Evolutionary conservation across 2,329 filamentous ascomycete genomes (phyloP).

Genomic region (Pseudogymnoascus sp.): DNA sequence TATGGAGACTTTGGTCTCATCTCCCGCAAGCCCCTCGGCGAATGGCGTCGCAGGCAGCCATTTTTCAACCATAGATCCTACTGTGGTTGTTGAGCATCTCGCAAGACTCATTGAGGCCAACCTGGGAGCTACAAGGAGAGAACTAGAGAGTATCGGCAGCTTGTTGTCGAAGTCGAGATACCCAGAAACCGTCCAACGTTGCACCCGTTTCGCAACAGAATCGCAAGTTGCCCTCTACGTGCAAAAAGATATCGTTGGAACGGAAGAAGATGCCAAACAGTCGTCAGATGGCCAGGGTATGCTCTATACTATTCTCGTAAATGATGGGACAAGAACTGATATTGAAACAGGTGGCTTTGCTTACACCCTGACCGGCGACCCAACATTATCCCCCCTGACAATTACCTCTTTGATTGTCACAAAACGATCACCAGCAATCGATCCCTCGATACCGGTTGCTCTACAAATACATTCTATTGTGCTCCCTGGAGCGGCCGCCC

Average conservation of each 20-base stretch:
- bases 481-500: conserved; percentile 71
- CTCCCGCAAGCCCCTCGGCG: conserved; percentile 23
- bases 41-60: conserved; percentile 28
- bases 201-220: conserved; percentile 83
- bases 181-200: conserved; percentile 77
- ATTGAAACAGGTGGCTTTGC: conserved; percentile 29
- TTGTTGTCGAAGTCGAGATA: conserved; percentile 68
- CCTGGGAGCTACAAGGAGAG: conserved; percentile 66
- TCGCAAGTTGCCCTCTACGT: conserved; percentile 84
- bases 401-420: conserved; percentile 80
- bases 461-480: conserved; percentile 91
- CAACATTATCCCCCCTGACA: conserved; percentile 73
- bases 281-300: conserved; percentile 33
- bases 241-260: conserved; percentile 63
- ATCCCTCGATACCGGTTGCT: conserved; percentile 72
- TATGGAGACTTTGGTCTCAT: conserved; percentile 29
- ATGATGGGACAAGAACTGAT: conserved; percentile 23
- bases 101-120: conserved; percentile 64
- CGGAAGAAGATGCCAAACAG: conserved; percentile 26
- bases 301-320: conserved; percentile 13
- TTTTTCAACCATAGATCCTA: conserved; percentile 58
- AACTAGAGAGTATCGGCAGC: conserved; percentile 76
- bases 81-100: conserved; percentile 64
- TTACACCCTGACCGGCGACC: conserved; percentile 76
- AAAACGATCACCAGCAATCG: conserved; percentile 83